Evolutionary conservation across 106 monocot genomes (phyloP).

Genomic region (Phalaenopsis aphrodite): DNA sequence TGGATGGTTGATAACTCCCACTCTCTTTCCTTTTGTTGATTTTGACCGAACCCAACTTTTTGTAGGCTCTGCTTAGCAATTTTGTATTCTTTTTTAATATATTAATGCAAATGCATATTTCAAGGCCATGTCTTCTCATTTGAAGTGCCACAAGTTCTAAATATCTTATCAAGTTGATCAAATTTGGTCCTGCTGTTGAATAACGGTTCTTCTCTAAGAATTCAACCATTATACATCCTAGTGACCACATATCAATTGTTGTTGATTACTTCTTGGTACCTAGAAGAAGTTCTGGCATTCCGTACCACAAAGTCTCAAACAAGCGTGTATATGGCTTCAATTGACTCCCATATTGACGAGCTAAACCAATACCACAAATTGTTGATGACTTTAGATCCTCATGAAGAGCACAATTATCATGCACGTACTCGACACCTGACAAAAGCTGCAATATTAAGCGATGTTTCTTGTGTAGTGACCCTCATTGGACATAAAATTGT

Average conservation of each 20-base stretch:
- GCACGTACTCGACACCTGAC: conserved; percentile 71
- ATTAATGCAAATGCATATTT: too few relatives aligned
- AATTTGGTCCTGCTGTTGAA: conserved; percentile 75
- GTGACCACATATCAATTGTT: conserved; percentile 90
- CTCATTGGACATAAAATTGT: too few relatives aligned
- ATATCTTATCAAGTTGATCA: conserved; percentile 92
- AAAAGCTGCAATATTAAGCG: conserved; percentile 79
- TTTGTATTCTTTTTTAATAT: too few relatives aligned
- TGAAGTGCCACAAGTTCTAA: conserved; percentile 58
- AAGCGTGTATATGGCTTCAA: conserved; percentile 81
- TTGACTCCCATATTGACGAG: conserved; percentile 91
- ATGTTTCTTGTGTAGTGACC: too few relatives aligned
- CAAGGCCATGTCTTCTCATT: too few relatives aligned
- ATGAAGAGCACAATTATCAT: conserved; percentile 92
- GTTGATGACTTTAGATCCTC: conserved; percentile 94
- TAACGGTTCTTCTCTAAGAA: conserved; percentile 67
- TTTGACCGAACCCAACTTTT: too few relatives aligned
- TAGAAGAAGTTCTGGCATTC: conserved; percentile 82
- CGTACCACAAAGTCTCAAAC: conserved; percentile 95
- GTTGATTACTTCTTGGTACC: conserved; percentile 84
- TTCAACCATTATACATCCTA: conserved; percentile 95
- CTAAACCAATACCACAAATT: conserved; percentile 87
- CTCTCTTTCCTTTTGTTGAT: too few relatives aligned
- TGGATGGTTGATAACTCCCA: conserved; percentile 8
- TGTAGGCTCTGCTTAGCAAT: too few relatives aligned